phyloP scores from a whole-genome alignment of 495 filamentous ascomycete species.

The Lasiosphaeria miniovina region DNA sequence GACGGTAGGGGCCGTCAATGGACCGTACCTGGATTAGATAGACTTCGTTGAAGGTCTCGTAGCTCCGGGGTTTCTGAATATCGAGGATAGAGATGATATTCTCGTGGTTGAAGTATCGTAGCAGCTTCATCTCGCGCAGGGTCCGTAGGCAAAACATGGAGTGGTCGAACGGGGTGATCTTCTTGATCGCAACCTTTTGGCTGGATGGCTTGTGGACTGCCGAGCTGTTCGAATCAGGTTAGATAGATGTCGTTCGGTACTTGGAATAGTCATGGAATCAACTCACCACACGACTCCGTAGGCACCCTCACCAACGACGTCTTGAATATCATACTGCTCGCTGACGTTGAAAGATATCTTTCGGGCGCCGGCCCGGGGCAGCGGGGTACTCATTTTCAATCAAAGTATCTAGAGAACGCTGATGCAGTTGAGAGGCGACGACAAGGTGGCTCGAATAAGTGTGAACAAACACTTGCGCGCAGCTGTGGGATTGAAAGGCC shows the following conservation, averaged over 20 bases:
- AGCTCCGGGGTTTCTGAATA: slow-evolving; percentile 96
- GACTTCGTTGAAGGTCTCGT: slow-evolving; percentile 94
- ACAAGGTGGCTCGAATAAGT: background rate
- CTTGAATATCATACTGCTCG: slow-evolving; percentile 98
- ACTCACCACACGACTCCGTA: slow-evolving; percentile 98
- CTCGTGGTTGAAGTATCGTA: slow-evolving; percentile 99
- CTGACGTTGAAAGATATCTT: slow-evolving; percentile 99
- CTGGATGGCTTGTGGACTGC: slow-evolving; percentile 97
- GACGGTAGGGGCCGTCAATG: background rate
- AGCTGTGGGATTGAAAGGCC: background rate
- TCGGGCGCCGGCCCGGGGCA: slow-evolving; percentile 56
- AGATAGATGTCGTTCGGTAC: background rate
- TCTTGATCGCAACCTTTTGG: slow-evolving; percentile 99
- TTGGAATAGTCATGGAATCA: background rate
- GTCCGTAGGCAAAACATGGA: slow-evolving; percentile 99
- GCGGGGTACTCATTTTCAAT: slow-evolving; percentile 32
- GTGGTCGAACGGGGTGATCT: slow-evolving; percentile 98
- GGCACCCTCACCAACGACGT: slow-evolving; percentile 98
- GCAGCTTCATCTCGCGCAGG: slow-evolving; percentile 97
- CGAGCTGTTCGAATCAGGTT: slow-evolving; percentile 56
- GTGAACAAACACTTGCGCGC: slow-evolving; percentile 17
- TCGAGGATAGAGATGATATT: slow-evolving; percentile 99
- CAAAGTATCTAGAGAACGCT: background rate
- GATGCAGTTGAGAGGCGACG: slow-evolving; percentile 1
- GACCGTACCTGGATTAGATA: slow-evolving; percentile 90